Conservation (phyloP, 331 rosid species). For the Acacia pycnantha region DNA sequence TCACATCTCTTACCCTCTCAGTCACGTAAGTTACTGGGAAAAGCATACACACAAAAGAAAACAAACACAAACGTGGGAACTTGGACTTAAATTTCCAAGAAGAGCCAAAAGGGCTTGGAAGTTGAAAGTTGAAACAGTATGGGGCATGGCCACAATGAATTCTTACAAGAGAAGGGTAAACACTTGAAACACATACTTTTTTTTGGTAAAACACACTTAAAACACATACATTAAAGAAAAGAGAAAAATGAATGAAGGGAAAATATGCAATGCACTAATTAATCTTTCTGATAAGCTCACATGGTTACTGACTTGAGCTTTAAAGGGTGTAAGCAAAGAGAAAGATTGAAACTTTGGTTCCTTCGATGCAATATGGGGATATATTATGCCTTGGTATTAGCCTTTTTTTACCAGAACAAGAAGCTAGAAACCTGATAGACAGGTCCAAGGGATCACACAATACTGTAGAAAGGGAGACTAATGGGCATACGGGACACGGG, state of each 20-base stretch:
- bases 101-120: conserved; percentile 8
- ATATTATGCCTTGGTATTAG: background rate
- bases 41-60: conserved; percentile 15
- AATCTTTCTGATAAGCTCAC: background rate
- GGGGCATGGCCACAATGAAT: conserved; percentile 30
- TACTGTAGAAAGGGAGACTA: background rate
- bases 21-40: conserved; percentile 55
- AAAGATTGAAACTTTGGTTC: background rate
- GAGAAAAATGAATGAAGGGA: background rate
- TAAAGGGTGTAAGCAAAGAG: background rate
- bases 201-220: too few species aligned
- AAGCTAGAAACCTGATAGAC: background rate
- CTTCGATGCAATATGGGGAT: background rate
- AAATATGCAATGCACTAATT: too few species aligned
- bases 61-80: conserved; percentile 30
- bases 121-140: conserved; percentile 25
- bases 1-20: conserved; percentile 71
- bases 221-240: background rate
- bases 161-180: background rate
- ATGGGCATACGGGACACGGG: background rate
- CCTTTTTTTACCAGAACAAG: background rate
- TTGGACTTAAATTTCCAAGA: conserved; percentile 36
- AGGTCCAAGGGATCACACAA: background rate
- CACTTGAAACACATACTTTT: background rate
- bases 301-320: background rate